phyloP scores from a whole-genome alignment of 148 eudicot species.

The Fallopia convolvulus region DNA sequence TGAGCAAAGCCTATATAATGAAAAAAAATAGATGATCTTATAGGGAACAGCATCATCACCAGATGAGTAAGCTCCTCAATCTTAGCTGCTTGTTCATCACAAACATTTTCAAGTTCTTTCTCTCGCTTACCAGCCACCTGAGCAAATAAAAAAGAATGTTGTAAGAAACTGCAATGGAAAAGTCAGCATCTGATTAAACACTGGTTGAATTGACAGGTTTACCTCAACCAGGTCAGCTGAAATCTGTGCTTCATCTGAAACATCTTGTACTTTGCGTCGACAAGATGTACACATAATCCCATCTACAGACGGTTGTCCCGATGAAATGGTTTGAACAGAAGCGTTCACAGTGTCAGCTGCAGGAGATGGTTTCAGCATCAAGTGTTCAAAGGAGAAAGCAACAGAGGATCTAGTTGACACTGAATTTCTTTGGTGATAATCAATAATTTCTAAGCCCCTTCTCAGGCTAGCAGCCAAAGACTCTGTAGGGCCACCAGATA shows the following conservation, averaged over 20 bases:
- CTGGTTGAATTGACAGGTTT: background rate
- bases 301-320: slow-evolving; percentile 26
- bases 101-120: slow-evolving; percentile 56
- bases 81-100: slow-evolving; percentile 69
- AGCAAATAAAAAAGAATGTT: background rate
- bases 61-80: slow-evolving; percentile 68
- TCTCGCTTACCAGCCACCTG: slow-evolving; percentile 19
- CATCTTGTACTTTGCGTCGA: slow-evolving; percentile 18
- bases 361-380: slow-evolving; percentile 64
- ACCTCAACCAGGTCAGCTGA: slow-evolving; percentile 16
- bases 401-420: slow-evolving; percentile 42
- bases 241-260: slow-evolving; percentile 31
- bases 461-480: slow-evolving; percentile 83
- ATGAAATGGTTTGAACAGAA: slow-evolving; percentile 48
- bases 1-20: background rate
- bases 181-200: background rate
- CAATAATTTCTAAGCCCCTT: slow-evolving; percentile 80
- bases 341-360: slow-evolving; percentile 52
- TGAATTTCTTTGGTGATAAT: slow-evolving; percentile 61
- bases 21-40: background rate
- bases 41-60: slow-evolving; percentile 28
- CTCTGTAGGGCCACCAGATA: slow-evolving; percentile 60
- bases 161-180: background rate
- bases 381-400: slow-evolving; percentile 87
- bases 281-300: slow-evolving; percentile 52